Evolutionary conservation across 371 early-diverging fungal genomes (phyloP), one percentile per base, ranked within the genome.

Genomic region (Capillidium heterosporum): DNA sequence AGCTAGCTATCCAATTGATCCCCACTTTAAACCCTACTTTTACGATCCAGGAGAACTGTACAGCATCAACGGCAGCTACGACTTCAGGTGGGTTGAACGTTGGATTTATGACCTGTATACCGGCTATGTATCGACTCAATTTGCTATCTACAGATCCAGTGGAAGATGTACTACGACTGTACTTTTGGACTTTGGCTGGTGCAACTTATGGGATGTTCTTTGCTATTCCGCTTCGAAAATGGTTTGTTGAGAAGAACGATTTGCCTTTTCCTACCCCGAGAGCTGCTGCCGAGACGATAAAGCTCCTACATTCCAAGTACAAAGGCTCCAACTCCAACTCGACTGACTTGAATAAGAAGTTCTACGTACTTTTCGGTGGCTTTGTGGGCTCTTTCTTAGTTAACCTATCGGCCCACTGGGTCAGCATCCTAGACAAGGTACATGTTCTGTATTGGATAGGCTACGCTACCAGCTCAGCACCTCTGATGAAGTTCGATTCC

Each of bases 161-260:
- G 11, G 51, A 58, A 21, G 64, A 71, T 10, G 78, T 76, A 60
- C 65, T 71, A 31, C 65, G 72, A n/a, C 67, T 78, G 26, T 55
- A 70, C 3, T 62, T 76, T 24, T 80, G 79, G 72, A 72, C 80
- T 10, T 67, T 71, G 44, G 69, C 71, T 53, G 68, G 76, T 29
- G 77, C 81, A 19, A 77, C 77, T 68, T 82, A 78, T 35, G 85
- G 85, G 57, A 64, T 82, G 29, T 84, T 82, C 69, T 84, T 81
- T 60, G 82, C 82, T 52, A 71, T 84, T 29, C 85, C 85, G 40
- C 77, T 84, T 28, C 80, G 85, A 49, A 32, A 65, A 10, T 78
- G 80, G 62, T 84, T 80, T 59, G 73, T 84, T 55, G 69, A 81
- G 63, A 76, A 81, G 57, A 77, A 78, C 59, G 68, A 84, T 47